Conservation (phyloP, 1,284 basidiomycete species). For the Trametes versicolor region DNA sequence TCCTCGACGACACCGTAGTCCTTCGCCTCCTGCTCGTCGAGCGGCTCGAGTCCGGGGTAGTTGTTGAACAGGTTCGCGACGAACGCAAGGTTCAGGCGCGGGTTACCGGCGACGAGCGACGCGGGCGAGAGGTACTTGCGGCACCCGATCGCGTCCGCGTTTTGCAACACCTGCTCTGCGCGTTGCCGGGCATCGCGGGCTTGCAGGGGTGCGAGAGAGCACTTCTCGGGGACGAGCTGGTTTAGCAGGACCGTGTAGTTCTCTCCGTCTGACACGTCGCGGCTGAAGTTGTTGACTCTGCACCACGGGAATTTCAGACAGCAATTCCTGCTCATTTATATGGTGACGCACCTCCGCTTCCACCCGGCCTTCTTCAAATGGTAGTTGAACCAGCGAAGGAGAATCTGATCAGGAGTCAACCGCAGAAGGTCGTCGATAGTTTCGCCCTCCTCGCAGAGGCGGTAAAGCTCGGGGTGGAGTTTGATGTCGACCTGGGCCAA, state of each 20-base stretch:
- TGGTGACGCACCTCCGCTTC: conserved; percentile 71
- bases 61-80: conserved; percentile 99
- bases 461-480: conserved; percentile 96
- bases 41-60: conserved; percentile 90
- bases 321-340: not conserved
- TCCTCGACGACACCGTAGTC: conserved; percentile 92
- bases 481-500: conserved; percentile 98
- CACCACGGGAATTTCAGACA: conserved; percentile 8
- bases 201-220: conserved; percentile 93
- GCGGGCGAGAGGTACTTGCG: conserved; percentile 95
- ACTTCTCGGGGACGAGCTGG: conserved; percentile 94
- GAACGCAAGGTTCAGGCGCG: conserved; percentile 98
- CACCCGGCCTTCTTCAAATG: conserved; percentile 96
- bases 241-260: conserved; percentile 97
- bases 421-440: conserved; percentile 95
- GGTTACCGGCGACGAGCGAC: conserved; percentile 93
- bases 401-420: conserved; percentile 96
- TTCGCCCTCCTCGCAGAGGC: conserved; percentile 95
- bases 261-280: conserved; percentile 94
- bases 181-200: conserved; percentile 84
- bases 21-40: conserved; percentile 90
- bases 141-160: conserved; percentile 94
- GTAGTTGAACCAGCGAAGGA: conserved; percentile 98
- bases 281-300: conserved; percentile 97
- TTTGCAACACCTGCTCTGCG: conserved; percentile 93